Evolutionary conservation across 1,284 basidiomycete species (phyloP).

Genomic region (Gymnopus androsaceus): DNA sequence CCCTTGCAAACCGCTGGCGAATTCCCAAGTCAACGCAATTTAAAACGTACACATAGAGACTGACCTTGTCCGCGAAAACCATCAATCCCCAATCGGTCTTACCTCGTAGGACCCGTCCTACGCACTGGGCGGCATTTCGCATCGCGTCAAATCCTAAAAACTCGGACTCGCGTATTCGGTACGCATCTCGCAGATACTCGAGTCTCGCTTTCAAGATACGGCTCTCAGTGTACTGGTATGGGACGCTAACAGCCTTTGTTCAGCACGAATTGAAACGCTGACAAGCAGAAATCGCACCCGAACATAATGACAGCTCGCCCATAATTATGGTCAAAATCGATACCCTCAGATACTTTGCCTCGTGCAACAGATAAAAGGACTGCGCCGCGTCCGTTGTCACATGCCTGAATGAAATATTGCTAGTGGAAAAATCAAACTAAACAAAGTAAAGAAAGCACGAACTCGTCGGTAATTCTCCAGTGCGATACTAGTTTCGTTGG

Average conservation of each 20-base stretch:
- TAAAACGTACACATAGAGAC: conserved; percentile 23
- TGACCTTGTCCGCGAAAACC: conserved; percentile 98
- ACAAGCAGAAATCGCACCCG: conserved; percentile 57
- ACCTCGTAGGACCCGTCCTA: conserved; percentile 94
- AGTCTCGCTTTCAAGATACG: conserved; percentile 96
- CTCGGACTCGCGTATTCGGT: conserved; percentile 97
- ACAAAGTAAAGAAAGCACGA: conserved; percentile 27
- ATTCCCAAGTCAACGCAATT: background rate
- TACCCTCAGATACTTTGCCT: conserved; percentile 99
- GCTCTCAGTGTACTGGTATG: conserved; percentile 99
- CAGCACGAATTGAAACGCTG: conserved; percentile 13
- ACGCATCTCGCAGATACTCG: conserved; percentile 98
- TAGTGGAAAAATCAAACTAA: background rate
- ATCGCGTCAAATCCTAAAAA: conserved; percentile 99
- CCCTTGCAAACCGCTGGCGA: conserved; percentile 90
- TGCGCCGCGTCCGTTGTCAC: conserved; percentile 97
- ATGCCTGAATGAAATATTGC: conserved; percentile 64
- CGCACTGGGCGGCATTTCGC: conserved; percentile 98
- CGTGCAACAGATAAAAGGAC: conserved; percentile 96
- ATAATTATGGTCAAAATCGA: conserved; percentile 99
- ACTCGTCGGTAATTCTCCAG: conserved; percentile 96
- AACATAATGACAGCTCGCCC: conserved; percentile 99
- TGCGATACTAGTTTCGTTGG: conserved; percentile 98
- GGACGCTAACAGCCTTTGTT: conserved; percentile 60
- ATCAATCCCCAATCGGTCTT: conserved; percentile 99